These are phyloP conservation scores for Bipolaris gigantea DNA, from an alignment of 2,329 filamentous ascomycete species.

Conservation along the genomic window DNA sequence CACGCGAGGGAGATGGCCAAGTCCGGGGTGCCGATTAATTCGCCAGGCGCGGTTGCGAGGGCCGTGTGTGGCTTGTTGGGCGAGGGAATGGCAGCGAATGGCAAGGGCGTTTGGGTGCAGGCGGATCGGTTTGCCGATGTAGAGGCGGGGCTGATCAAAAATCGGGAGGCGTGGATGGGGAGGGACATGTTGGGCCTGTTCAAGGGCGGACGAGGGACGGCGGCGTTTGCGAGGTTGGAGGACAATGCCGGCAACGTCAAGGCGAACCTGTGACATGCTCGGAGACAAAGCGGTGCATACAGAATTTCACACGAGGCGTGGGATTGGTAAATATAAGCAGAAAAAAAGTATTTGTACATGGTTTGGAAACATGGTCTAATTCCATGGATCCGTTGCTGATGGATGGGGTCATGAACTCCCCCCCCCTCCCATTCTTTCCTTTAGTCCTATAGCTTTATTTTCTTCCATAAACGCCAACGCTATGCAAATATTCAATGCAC, in stretches of 20 bases:
- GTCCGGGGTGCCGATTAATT: conserved; percentile 53
- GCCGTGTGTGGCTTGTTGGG: conserved; percentile 52
- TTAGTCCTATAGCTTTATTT: not conserved
- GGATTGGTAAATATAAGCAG: no score
- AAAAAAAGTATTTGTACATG: conserved; percentile 1
- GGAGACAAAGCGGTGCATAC: no score
- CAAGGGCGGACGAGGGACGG: conserved; percentile 47
- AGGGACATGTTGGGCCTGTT: conserved; percentile 56
- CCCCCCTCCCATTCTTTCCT: not conserved
- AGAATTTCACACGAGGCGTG: no score
- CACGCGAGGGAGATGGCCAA: conserved; percentile 51
- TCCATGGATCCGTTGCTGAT: not conserved
- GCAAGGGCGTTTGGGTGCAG: conserved; percentile 52
- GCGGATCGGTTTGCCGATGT: conserved; percentile 49
- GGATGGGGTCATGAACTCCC: not conserved
- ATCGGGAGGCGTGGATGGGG: conserved; percentile 53
- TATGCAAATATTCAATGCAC: conserved; percentile 13
- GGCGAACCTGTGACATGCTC: conserved; percentile 25
- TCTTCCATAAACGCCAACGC: conserved; percentile 18
- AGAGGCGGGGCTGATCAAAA: conserved; percentile 52
- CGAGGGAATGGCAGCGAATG: conserved; percentile 49
- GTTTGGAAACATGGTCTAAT: not conserved
- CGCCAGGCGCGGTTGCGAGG: conserved; percentile 49
- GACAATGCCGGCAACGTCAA: conserved; percentile 13
- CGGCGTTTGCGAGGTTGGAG: conserved; percentile 36